Evolutionary conservation across 1,284 basidiomycete genomes (phyloP).

Genomic region (Schizopora paradoxa): DNA sequence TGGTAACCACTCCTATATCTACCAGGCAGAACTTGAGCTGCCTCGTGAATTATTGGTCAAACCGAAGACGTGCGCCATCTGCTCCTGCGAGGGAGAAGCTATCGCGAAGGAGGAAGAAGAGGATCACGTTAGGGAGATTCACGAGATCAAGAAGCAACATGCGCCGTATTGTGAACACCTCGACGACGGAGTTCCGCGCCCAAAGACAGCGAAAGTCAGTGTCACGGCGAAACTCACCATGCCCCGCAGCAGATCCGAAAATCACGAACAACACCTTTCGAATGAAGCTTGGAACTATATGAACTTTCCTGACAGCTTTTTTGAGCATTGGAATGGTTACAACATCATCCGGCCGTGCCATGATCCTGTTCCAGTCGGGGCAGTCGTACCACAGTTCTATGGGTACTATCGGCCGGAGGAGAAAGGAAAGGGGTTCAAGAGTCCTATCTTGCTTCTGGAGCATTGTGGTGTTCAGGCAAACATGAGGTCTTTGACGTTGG

Average conservation of each 20-base stretch:
- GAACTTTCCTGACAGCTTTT: slow-evolving; percentile 27
- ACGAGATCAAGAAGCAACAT: neutral
- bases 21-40: slow-evolving; percentile 24
- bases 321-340: slow-evolving; percentile 32
- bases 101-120: too few species aligned
- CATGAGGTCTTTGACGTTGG: slow-evolving; percentile 16
- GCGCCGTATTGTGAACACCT: slow-evolving; percentile 15
- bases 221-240: slow-evolving; percentile 28
- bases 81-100: slow-evolving; percentile 13
- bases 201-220: slow-evolving; percentile 15
- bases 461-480: slow-evolving; percentile 32
- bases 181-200: slow-evolving; percentile 4
- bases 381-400: slow-evolving; percentile 36
- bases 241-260: slow-evolving; percentile 17
- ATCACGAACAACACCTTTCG: slow-evolving; percentile 19
- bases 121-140: too few species aligned
- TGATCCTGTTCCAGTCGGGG: slow-evolving; percentile 29
- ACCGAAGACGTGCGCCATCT: slow-evolving; percentile 13
- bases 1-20: slow-evolving; percentile 26
- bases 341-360: slow-evolving; percentile 25
- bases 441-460: slow-evolving; percentile 34
- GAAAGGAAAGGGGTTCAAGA: slow-evolving; percentile 13
- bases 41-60: slow-evolving; percentile 21
- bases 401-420: slow-evolving; percentile 29
- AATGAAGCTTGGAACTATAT: slow-evolving; percentile 30